A percentile compares a stretch with the other conserved stretches of the same genome.
Evolutionary conservation across 1,284 basidiomycete species (phyloP).

Genomic region (Tilletiopsis washingtonensis): DNA sequence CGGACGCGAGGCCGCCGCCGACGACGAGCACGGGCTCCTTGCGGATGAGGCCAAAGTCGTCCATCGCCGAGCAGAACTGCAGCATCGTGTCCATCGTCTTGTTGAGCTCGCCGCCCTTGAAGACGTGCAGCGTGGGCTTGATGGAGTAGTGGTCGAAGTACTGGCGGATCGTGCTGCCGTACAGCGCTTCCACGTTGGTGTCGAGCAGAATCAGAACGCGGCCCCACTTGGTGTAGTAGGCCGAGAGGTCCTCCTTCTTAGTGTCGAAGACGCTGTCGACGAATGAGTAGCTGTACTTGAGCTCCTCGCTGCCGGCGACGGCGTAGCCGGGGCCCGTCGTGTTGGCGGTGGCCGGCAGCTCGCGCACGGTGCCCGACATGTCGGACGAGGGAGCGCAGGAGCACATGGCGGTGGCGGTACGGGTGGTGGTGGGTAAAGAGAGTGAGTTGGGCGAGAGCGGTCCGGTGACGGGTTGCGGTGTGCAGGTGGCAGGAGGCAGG

Average conservation of each 20-base stretch:
- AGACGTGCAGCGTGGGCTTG: constrained; percentile 49
- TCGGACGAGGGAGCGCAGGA: constrained; percentile 42
- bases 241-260: constrained; percentile 48
- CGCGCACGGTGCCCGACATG: constrained; percentile 49
- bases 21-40: constrained; percentile 52
- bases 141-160: constrained; percentile 50
- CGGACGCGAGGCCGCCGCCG: constrained; percentile 50
- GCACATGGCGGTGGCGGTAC: too few species aligned
- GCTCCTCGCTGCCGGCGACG: constrained; percentile 33
- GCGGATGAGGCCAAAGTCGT: constrained; percentile 50
- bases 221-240: constrained; percentile 50
- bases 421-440: too few species aligned
- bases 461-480: too few species aligned
- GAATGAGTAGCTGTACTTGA: constrained; percentile 48
- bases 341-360: constrained; percentile 30
- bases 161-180: constrained; percentile 39
- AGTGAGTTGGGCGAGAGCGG: too few species aligned
- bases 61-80: constrained; percentile 51
- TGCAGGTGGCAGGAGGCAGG: too few species aligned
- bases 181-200: constrained; percentile 44
- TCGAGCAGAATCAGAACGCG: constrained; percentile 51
- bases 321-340: constrained; percentile 32
- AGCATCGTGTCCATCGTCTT: constrained; percentile 52
- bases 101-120: constrained; percentile 52
- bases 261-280: constrained; percentile 50